Base-by-base conservation (phyloP, 2,329 filamentous ascomycete species). In the Exserohilum turcica region DNA sequence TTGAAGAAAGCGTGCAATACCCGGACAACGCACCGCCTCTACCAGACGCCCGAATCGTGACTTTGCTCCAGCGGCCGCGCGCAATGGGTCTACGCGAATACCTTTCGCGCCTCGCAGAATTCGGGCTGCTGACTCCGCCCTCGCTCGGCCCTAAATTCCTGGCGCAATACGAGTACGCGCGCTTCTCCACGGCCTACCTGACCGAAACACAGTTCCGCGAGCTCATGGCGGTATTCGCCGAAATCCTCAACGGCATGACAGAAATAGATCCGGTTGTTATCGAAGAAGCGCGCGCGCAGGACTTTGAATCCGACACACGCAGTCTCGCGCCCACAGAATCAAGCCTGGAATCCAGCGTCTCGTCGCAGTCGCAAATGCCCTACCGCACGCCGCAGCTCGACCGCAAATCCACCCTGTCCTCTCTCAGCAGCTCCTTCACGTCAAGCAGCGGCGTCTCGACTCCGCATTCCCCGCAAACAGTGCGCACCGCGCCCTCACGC, bases 141-240 rank as follows among this genome's bases (percentile, higher is more conserved):
- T 70, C 76, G n/a, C 63, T 83, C 18, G 77, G 78, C 13, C 67
- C 78, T 3, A 74, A 77, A 2, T 99, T 97, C 68, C 76, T 97
- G 16, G 75, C 81, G 1, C 78, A 84, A 16, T 99, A 97, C 75
- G 94, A 97, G 76, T 80, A 84, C 52, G 91, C 92, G 2, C 87
- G 93, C 35, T 99, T 96, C 76, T 92, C 90, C 2, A 84, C 83
- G 0, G 78, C 80, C 5, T 83, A 88, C 1, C 78, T 96, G 3
- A 82, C 84, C 2, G 88, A 92, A 62, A 67, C 76, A 0, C 82
- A 88, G 45, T 97, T 99, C 70, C 82, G 89, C 32, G 77, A 82
- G 18, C 78, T 97, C 27, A 97, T 97, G 91, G 83, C 86, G 51
- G 80, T 90, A 21, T 97, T 97, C 73, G 89, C 92, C 2, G 85